Evolutionary conservation across 768 basidiomycete species (phyloP).

Genomic region (Lepiota subincarnata): DNA sequence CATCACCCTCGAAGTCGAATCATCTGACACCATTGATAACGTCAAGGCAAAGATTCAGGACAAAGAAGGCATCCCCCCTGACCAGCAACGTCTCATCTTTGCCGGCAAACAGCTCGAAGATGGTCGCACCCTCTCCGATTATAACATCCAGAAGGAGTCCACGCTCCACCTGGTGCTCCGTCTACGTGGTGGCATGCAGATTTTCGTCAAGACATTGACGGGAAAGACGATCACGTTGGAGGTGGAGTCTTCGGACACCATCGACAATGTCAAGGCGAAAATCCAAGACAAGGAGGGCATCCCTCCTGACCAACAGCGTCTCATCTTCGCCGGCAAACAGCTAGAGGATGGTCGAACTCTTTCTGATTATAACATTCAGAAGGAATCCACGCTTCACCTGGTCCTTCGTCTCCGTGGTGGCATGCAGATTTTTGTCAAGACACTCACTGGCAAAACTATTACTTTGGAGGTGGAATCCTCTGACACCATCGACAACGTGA

Average conservation of each 20-base stretch:
- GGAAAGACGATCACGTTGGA: slow-evolving; percentile 93
- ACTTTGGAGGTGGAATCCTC: slow-evolving; percentile 73
- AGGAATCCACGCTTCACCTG: slow-evolving; percentile 74
- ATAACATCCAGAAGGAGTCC: slow-evolving; percentile 89
- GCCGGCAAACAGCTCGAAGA: slow-evolving; percentile 93
- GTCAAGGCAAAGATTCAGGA: slow-evolving; percentile 93
- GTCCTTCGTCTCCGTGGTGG: slow-evolving; percentile 68
- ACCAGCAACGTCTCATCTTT: slow-evolving; percentile 88
- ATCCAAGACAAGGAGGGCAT: slow-evolving; percentile 84
- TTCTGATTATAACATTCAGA: slow-evolving; percentile 80
- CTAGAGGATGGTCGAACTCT: slow-evolving; percentile 91
- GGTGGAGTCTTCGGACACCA: slow-evolving; percentile 90
- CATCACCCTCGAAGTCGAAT: slow-evolving; percentile 87
- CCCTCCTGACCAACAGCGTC: slow-evolving; percentile 82
- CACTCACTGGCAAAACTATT: slow-evolving; percentile 72
- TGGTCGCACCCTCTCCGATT: slow-evolving; percentile 85
- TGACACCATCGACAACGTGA: slow-evolving; percentile 75
- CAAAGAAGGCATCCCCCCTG: slow-evolving; percentile 83
- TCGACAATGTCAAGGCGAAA: slow-evolving; percentile 85
- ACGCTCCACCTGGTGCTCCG: slow-evolving; percentile 81
- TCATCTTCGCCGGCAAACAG: slow-evolving; percentile 94
- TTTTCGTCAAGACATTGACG: slow-evolving; percentile 84
- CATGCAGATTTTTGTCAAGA: slow-evolving; percentile 74
- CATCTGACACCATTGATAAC: slow-evolving; percentile 83
- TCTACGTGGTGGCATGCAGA: slow-evolving; percentile 89